A percentile compares a stretch with the other conserved stretches of the same genome.
phyloP scores from a whole-genome alignment of 768 basidiomycete species.

The Lentinula raphanica region DNA sequence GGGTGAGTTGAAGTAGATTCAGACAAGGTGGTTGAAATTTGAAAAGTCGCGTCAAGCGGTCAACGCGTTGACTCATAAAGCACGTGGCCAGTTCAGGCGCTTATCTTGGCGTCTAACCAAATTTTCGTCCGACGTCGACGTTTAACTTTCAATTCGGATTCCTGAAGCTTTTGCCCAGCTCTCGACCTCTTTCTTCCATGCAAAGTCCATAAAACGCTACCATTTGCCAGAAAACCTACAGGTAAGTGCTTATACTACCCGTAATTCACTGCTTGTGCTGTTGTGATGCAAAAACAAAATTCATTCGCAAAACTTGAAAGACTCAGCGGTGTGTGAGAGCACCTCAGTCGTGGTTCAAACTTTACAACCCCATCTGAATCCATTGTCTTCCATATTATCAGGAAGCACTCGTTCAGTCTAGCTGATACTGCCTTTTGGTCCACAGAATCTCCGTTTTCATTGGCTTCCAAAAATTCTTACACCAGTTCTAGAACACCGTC shows the following conservation, averaged over 20 bases:
- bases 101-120: too few species aligned
- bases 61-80: neutral
- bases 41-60: neutral
- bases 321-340: neutral
- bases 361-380: conserved; percentile 9
- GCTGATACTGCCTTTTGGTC: neutral
- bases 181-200: too few species aligned
- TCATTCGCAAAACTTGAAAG: conserved; percentile 4
- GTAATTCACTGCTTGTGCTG: too few species aligned
- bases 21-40: neutral
- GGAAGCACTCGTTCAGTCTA: neutral
- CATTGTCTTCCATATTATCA: neutral
- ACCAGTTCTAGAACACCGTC: neutral
- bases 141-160: too few species aligned
- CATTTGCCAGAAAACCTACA: neutral
- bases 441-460: neutral
- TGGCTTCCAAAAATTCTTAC: neutral
- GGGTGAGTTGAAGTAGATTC: neutral
- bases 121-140: too few species aligned
- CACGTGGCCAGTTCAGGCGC: too few species aligned
- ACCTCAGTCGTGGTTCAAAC: conserved; percentile 4
- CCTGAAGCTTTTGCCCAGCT: too few species aligned
- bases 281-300: neutral
- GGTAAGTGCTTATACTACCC: neutral
- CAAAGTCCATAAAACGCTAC: too few species aligned